Percentiles rank a stretch among this genome's conserved stretches.
Evolutionary conservation across 768 basidiomycete species (phyloP).

Genomic region (Pleurotus eryngii): DNA sequence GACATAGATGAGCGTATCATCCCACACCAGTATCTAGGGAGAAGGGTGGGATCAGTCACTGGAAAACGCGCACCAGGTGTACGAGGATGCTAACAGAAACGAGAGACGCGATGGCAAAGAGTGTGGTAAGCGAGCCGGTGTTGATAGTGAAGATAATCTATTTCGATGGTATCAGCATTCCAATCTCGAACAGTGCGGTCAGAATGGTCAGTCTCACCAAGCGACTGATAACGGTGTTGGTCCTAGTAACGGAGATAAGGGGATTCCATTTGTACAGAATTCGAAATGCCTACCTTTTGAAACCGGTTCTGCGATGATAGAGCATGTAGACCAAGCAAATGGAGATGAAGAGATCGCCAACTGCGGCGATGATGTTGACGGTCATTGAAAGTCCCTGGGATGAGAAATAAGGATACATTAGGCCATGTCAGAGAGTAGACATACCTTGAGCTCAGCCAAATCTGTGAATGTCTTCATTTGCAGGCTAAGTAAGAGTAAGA

Average conservation of each 20-base stretch:
- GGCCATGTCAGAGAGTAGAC: not conserved
- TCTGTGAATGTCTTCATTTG: constrained; percentile 30
- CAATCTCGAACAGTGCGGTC: too few relatives aligned
- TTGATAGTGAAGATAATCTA: constrained; percentile 44
- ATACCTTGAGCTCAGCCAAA: constrained; percentile 34
- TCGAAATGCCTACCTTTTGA: constrained; percentile 30
- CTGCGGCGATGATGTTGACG: constrained; percentile 43
- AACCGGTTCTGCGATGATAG: constrained; percentile 43
- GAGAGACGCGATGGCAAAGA: constrained; percentile 56
- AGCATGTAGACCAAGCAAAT: constrained; percentile 37
- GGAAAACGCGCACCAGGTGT: too few relatives aligned
- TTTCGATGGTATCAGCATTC: not conserved
- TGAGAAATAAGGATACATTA: not conserved
- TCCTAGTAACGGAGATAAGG: constrained; percentile 21
- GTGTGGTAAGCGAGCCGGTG: constrained; percentile 40
- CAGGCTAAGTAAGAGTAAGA: constrained; percentile 15
- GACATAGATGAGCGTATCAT: constrained; percentile 52
- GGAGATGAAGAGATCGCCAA: constrained; percentile 46
- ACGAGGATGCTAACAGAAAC: constrained; percentile 36
- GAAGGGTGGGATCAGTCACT: not conserved
- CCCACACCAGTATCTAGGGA: constrained; percentile 43
- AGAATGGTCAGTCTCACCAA: too few relatives aligned
- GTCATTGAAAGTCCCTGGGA: constrained; percentile 34
- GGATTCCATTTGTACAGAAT: too few relatives aligned
- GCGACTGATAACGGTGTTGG: constrained; percentile 46